phyloP scores from a whole-genome alignment of 2,329 filamentous ascomycete species.

The Xylariales sp. region DNA sequence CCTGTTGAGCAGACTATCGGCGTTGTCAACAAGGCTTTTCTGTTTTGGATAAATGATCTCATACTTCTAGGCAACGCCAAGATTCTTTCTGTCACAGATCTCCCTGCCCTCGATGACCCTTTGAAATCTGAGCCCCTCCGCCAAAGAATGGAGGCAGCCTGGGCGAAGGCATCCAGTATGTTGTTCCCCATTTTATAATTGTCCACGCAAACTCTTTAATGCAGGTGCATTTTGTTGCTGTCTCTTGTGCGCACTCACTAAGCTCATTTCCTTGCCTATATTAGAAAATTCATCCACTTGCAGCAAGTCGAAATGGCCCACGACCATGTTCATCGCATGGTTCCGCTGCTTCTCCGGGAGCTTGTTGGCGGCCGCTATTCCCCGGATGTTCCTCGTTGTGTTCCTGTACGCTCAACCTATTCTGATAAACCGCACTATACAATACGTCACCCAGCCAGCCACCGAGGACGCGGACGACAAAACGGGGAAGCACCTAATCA shows the following conservation, averaged over 20 bases:
- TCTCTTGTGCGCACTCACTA: background rate
- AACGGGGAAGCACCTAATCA: constrained; percentile 24
- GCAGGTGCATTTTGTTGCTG: too few relatives aligned
- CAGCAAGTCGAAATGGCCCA: background rate
- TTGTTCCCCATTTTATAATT: too few relatives aligned
- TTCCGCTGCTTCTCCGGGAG: background rate
- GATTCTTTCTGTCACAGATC: background rate
- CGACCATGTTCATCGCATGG: background rate
- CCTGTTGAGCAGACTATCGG: constrained; percentile 1
- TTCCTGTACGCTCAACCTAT: constrained; percentile 37
- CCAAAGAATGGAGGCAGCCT: background rate
- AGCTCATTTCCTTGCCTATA: background rate
- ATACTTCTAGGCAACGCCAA: constrained; percentile 5
- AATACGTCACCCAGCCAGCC: constrained; percentile 17
- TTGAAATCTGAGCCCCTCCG: background rate
- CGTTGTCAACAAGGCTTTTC: constrained; percentile 1
- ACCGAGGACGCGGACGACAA: constrained; percentile 2
- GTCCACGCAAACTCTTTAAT: too few relatives aligned
- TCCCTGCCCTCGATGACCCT: background rate
- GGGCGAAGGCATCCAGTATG: background rate
- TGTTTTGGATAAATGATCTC: constrained; percentile 3
- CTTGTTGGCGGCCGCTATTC: constrained; percentile 1
- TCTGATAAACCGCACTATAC: constrained; percentile 32
- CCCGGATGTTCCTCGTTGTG: constrained; percentile 28
- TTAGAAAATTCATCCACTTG: background rate